phyloP scores from a whole-genome alignment of 2,329 filamentous ascomycete species.

The Boeremia exigua region DNA sequence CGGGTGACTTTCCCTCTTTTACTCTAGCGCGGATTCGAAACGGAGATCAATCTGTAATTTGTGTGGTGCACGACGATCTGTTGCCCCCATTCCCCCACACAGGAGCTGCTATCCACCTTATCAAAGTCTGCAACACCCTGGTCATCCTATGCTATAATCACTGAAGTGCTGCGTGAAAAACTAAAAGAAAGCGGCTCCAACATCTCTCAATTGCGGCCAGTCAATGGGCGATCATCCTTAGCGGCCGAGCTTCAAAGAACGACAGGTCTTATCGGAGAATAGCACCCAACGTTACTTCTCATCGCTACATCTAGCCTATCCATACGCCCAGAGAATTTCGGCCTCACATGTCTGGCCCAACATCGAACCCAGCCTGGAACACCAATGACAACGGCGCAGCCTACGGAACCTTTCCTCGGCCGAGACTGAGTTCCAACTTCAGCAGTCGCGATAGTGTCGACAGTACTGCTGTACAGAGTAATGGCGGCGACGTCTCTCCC shows the following conservation, averaged over 20 bases:
- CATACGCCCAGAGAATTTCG: not conserved
- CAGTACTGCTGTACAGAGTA: slow-evolving; percentile 27
- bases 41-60: slow-evolving; percentile 11
- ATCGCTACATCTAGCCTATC: not conserved
- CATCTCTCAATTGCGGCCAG: not conserved
- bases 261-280: slow-evolving; percentile 3
- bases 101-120: not conserved
- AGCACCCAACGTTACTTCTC: not conserved
- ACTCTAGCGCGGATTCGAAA: slow-evolving; percentile 9
- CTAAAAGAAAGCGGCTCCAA: not conserved
- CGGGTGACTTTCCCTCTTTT: not conserved
- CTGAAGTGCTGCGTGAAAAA: not conserved
- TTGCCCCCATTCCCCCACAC: slow-evolving; percentile 5
- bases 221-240: not conserved
- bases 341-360: slow-evolving; percentile 37
- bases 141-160: not conserved
- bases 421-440: slow-evolving; percentile 22
- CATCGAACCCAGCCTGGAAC: slow-evolving; percentile 35
- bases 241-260: not conserved
- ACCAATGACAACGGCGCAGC: slow-evolving; percentile 26
- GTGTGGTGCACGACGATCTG: slow-evolving; percentile 8
- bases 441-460: slow-evolving; percentile 27
- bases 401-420: slow-evolving; percentile 33
- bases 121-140: not conserved
- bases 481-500: slow-evolving; percentile 31